Percentiles rank a stretch among this genome's conserved stretches.
phyloP scores from a whole-genome alignment of 805 yeast genomes.

The Saitoella complicata region DNA sequence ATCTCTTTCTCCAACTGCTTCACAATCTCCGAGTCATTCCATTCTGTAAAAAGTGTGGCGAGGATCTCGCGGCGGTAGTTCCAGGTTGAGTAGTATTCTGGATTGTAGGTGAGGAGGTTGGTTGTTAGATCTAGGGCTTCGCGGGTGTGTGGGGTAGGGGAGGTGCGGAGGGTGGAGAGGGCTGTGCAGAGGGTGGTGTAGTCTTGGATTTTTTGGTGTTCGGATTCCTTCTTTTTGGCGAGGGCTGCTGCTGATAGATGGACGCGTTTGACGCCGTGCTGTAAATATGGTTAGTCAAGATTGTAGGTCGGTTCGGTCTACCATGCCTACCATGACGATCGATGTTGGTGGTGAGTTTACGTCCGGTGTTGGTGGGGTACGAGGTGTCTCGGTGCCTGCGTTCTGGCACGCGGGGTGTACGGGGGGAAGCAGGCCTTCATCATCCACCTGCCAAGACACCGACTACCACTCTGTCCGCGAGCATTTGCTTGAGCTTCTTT shows the following conservation, averaged over 20 bases:
- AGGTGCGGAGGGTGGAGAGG: no score
- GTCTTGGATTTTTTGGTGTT: conserved; percentile 17
- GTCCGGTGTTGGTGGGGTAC: no score
- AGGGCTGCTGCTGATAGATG: conserved; percentile 36
- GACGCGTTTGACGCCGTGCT: conserved; percentile 62
- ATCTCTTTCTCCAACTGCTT: conserved; percentile 40
- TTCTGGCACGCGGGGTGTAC: no score
- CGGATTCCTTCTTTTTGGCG: conserved; percentile 3
- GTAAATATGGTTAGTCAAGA: no score
- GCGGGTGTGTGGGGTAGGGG: conserved; percentile 12
- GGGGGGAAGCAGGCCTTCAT: no score
- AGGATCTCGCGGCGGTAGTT: conserved; percentile 70
- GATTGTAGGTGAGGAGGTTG: conserved; percentile 45
- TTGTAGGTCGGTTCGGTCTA: no score
- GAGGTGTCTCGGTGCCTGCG: no score
- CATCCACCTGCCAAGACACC: no score
- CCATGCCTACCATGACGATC: no score
- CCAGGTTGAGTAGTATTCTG: conserved; percentile 84
- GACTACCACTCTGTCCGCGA: no score
- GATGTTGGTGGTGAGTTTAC: conserved; percentile 11
- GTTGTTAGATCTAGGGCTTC: conserved; percentile 39
- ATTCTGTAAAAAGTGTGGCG: conserved; percentile 9
- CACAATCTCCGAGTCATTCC: conserved; percentile 13
- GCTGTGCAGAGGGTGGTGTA: conserved; percentile 6
- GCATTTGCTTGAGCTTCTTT: no score